Percentiles rank a stretch among this genome's conserved stretches.
These are phyloP conservation scores for Candida broadrunensis DNA, from an alignment of 805 yeast genomes.

Conservation along the genomic window DNA sequence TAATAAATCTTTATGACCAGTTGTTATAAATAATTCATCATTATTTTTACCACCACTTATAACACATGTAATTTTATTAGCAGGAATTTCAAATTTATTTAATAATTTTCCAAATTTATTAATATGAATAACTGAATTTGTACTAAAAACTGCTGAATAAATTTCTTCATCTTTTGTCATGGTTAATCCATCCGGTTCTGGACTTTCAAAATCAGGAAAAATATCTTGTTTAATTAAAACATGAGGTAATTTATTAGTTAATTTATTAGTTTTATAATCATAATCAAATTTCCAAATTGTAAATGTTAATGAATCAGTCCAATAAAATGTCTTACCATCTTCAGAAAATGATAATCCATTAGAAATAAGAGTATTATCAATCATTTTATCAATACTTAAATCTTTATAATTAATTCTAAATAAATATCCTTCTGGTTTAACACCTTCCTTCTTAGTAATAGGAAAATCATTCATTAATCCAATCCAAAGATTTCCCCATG, in stretches of 20 bases:
- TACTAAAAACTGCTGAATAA: conserved; percentile 67
- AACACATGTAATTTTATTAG: conserved; percentile 61
- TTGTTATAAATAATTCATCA: conserved; percentile 64
- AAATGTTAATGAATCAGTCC: conserved; percentile 40
- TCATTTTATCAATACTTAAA: conserved; percentile 28
- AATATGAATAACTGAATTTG: conserved; percentile 54
- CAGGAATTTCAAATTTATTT: conserved; percentile 55
- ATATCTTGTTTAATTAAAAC: conserved; percentile 28
- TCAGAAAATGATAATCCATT: conserved; percentile 55
- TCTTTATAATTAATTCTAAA: conserved; percentile 32
- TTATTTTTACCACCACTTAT: conserved; percentile 60
- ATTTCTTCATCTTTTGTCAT: conserved; percentile 53
- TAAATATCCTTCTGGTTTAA: conserved; percentile 50
- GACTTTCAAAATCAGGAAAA: conserved; percentile 11
- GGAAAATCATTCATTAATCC: conserved; percentile 74
- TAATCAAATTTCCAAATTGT: conserved; percentile 38
- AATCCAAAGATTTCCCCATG: conserved; percentile 72
- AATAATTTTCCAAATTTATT: conserved; percentile 48
- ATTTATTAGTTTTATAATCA: conserved; percentile 22
- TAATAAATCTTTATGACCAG: conserved; percentile 52
- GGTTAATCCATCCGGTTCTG: conserved; percentile 83
- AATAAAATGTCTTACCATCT: conserved; percentile 27
- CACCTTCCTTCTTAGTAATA: conserved; percentile 20
- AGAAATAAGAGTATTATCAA: conserved; percentile 48
- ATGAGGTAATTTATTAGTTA: conserved; percentile 24